Conservation (phyloP, 352 stramenopile species). For the Globisporangium lucens region DNA sequence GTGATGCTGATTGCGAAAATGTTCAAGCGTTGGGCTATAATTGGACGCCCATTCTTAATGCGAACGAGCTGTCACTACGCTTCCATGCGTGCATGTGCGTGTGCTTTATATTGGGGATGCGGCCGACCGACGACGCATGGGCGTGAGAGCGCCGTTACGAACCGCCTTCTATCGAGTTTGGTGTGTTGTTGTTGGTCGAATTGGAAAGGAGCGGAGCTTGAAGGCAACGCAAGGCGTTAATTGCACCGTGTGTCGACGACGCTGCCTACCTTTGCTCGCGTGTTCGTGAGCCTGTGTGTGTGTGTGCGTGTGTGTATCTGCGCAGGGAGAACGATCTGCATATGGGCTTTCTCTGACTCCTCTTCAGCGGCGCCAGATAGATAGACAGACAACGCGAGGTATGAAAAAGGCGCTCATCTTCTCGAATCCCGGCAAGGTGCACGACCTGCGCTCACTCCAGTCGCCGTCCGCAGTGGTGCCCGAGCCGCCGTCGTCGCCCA, state of each 20-base stretch:
- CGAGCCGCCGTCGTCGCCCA: not conserved
- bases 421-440: conserved; percentile 15
- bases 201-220: not conserved
- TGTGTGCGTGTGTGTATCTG: not conserved
- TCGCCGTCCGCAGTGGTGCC: not conserved
- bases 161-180: not conserved
- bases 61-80: too few species aligned
- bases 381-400: not conserved
- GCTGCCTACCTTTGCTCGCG: too few species aligned
- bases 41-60: too few species aligned
- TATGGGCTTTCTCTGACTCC: conserved; percentile 3
- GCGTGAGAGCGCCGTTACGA: not conserved
- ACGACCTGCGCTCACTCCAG: conserved; percentile 14
- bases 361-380: not conserved
- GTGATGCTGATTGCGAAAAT: not conserved
- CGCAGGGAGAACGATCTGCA: not conserved
- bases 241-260: too few species aligned
- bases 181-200: not conserved
- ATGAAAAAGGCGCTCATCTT: conserved; percentile 19
- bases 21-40: not conserved
- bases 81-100: too few species aligned
- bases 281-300: not conserved
- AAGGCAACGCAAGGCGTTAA: not conserved
- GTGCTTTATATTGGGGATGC: not conserved
- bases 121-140: not conserved